These are phyloP conservation scores for Corylus americana DNA, from an alignment of 306 rosid genomes.

Conservation along the genomic window DNA sequence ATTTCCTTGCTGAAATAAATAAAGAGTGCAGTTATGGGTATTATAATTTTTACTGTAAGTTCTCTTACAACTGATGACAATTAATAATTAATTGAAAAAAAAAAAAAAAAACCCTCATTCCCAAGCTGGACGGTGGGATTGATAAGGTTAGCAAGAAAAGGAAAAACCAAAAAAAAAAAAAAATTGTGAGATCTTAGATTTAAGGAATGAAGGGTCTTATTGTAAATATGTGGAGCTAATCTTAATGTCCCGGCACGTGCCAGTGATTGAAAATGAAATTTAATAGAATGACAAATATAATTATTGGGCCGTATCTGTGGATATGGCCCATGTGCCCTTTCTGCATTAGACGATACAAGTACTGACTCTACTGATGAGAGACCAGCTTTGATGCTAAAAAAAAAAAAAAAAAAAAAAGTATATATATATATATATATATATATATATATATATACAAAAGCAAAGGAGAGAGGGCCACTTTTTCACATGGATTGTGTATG, in stretches of 20 bases:
- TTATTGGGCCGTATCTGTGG: conserved; percentile 23
- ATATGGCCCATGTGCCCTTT: conserved; percentile 21
- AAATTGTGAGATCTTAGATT: background rate
- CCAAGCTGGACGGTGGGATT: too few relatives aligned
- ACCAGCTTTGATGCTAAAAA: background rate
- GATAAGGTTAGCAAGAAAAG: background rate
- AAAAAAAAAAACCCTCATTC: too few relatives aligned
- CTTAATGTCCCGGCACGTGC: too few relatives aligned
- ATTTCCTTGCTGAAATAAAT: too few relatives aligned
- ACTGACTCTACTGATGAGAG: background rate
- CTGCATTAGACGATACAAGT: background rate
- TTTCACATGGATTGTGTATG: conserved; percentile 15
- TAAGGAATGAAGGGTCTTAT: too few relatives aligned
- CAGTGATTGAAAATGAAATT: too few relatives aligned
- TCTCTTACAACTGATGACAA: too few relatives aligned
- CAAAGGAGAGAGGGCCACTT: background rate
- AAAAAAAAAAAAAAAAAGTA: background rate
- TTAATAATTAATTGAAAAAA: background rate
- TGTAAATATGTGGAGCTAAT: too few relatives aligned
- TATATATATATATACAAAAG: background rate
- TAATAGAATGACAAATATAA: background rate
- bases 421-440: too few relatives aligned
- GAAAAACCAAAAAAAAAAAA: background rate
- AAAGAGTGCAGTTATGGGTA: too few relatives aligned
- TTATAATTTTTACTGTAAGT: too few relatives aligned